Evolutionary conservation across 2,329 filamentous ascomycete genomes (phyloP).

Genomic region (Trichoderma sp.): DNA sequence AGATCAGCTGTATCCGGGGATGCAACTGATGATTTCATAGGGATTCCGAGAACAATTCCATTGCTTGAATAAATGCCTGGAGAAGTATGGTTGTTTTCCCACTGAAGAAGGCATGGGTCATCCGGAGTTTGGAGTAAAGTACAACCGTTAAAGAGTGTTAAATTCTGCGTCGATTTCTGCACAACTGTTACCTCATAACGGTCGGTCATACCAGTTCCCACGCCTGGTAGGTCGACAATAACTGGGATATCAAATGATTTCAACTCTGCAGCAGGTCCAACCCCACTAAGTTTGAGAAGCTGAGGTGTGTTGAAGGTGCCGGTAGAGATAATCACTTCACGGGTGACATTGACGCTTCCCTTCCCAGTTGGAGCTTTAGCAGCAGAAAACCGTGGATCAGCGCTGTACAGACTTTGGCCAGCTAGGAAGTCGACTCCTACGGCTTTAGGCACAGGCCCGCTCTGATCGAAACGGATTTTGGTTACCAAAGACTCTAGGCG

Average conservation of each 20-base stretch:
- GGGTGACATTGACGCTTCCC: constrained; percentile 26
- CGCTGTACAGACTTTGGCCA: constrained; percentile 46
- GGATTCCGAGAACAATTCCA: too few species aligned
- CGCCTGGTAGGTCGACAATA: constrained; percentile 45
- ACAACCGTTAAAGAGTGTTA: too few species aligned
- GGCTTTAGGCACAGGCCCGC: constrained; percentile 39
- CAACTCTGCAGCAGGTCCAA: constrained; percentile 56
- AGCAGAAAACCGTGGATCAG: constrained; percentile 36
- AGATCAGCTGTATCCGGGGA: too few species aligned
- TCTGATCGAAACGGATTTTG: too few species aligned
- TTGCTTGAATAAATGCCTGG: too few species aligned
- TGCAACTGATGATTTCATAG: too few species aligned
- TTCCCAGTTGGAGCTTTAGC: not conserved
- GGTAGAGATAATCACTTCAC: constrained; percentile 47
- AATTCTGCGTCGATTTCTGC: too few species aligned
- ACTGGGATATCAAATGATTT: constrained; percentile 41
- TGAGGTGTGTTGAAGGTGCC: constrained; percentile 66
- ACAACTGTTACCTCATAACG: constrained; percentile 42
- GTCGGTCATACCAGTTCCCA: not conserved
- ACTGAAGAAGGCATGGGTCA: too few species aligned
- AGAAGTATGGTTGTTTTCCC: too few species aligned
- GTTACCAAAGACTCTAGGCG: constrained; percentile 38
- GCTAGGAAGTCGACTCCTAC: constrained; percentile 50
- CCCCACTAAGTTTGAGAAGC: constrained; percentile 61
- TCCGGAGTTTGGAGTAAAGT: too few species aligned